A percentile compares a stretch with the other conserved stretches of the same genome.
These are phyloP conservation scores for Chenopodium quinoa DNA, from an alignment of 148 eudicot species.

Conservation along the genomic window DNA sequence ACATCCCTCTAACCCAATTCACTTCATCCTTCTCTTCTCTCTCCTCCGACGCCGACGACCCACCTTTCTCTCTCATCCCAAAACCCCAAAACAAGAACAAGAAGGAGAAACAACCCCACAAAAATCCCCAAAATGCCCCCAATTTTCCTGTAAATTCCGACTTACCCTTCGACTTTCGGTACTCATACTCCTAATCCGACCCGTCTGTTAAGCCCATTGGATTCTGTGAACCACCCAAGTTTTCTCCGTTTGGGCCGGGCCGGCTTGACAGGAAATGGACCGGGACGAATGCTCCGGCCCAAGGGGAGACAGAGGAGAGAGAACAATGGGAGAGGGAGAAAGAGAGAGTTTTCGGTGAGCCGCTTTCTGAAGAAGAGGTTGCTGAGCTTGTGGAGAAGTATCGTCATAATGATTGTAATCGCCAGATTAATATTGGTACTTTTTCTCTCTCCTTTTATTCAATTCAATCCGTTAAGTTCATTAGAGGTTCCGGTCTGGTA, in stretches of 20 bases:
- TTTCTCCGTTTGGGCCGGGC: constrained; percentile 95
- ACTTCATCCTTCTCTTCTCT: constrained; percentile 23
- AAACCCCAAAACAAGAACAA: constrained; percentile 28
- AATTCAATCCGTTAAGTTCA: background rate
- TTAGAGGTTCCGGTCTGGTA: too few species aligned
- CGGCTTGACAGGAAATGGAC: constrained; percentile 87
- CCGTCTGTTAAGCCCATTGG: constrained; percentile 57
- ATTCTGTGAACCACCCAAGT: constrained; percentile 75
- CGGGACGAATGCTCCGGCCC: constrained; percentile 68
- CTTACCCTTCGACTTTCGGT: constrained; percentile 78
- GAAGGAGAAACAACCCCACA: constrained; percentile 16
- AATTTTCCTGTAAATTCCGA: constrained; percentile 36
- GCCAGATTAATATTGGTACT: constrained; percentile 85
- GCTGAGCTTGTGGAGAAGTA: constrained; percentile 74
- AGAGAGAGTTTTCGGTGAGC: constrained; percentile 55
- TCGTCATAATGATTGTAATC: constrained; percentile 73
- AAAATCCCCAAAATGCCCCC: constrained; percentile 22
- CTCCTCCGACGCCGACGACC: constrained; percentile 51
- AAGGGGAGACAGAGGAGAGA: constrained; percentile 20
- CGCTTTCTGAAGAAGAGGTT: constrained; percentile 54
- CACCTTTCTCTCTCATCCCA: constrained; percentile 62
- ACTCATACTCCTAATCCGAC: constrained; percentile 81
- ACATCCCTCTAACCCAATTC: constrained; percentile 19
- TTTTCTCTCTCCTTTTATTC: background rate
- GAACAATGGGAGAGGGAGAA: constrained; percentile 37